Percentiles rank a stretch among this genome's conserved stretches.
Evolutionary conservation across 1,284 basidiomycete genomes (phyloP).

Genomic region (Tylopilus sp.): DNA sequence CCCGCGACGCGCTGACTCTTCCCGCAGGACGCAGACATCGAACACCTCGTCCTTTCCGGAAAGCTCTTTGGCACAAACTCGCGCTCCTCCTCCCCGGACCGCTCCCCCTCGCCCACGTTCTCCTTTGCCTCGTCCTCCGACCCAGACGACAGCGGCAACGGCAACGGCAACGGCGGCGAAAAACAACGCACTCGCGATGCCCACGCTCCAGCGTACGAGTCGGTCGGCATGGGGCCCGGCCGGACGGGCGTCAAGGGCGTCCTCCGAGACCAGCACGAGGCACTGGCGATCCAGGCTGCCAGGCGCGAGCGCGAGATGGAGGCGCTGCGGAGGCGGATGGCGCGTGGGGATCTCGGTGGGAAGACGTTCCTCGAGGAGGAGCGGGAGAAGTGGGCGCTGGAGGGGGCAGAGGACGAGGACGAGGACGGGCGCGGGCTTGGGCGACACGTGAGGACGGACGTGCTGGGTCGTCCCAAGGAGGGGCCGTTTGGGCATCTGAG

Average conservation of each 20-base stretch:
- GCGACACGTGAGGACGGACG: slow-evolving; percentile 29
- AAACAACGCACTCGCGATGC: neutral
- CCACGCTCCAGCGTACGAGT: slow-evolving; percentile 31
- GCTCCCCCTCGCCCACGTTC: slow-evolving; percentile 50
- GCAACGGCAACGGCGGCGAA: neutral
- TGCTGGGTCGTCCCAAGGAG: slow-evolving; percentile 45
- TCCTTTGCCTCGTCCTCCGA: slow-evolving; percentile 20
- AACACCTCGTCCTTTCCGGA: slow-evolving; percentile 74
- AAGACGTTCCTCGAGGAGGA: slow-evolving; percentile 56
- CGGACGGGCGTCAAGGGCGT: slow-evolving; percentile 82
- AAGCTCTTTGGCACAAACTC: slow-evolving; percentile 57
- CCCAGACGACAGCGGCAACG: neutral
- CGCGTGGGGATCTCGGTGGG: slow-evolving; percentile 55
- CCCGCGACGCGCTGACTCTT: neutral
- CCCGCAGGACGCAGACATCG: slow-evolving; percentile 51
- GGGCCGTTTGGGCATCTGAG: slow-evolving; percentile 74
- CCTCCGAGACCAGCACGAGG: slow-evolving; percentile 71
- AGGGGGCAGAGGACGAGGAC: slow-evolving; percentile 23
- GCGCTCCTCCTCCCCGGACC: slow-evolving; percentile 42
- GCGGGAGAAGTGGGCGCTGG: slow-evolving; percentile 45
- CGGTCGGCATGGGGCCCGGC: slow-evolving; percentile 78
- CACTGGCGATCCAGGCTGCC: slow-evolving; percentile 47
- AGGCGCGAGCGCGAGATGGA: slow-evolving; percentile 48
- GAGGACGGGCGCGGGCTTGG: slow-evolving; percentile 8
- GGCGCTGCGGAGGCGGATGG: slow-evolving; percentile 52